Conservation (phyloP, 2,329 filamentous ascomycete species). For the Dactylonectria estremocensis region DNA sequence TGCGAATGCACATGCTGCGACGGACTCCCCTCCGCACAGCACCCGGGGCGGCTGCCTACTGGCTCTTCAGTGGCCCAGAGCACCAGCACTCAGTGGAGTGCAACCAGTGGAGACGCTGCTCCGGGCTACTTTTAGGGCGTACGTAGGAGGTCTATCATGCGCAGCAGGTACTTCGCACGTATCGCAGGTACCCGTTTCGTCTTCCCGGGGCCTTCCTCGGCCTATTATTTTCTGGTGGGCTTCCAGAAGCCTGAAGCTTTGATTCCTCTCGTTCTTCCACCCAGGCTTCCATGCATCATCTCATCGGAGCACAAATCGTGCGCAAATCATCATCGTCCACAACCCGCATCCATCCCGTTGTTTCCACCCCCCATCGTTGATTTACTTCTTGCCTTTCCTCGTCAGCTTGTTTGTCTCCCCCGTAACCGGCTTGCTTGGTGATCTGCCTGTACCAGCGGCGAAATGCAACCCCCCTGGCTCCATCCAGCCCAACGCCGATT, state of each 20-base stretch:
- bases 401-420: too few species aligned
- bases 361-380: background rate
- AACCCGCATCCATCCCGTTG: background rate
- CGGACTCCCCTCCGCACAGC: conserved; percentile 4
- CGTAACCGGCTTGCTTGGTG: too few species aligned
- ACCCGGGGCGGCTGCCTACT: conserved; percentile 14
- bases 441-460: background rate
- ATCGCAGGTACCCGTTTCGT: conserved; percentile 15
- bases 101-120: too few species aligned
- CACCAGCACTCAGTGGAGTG: conserved; percentile 12
- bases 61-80: conserved; percentile 12
- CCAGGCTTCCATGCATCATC: conserved; percentile 27
- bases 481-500: background rate
- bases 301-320: conserved; percentile 5
- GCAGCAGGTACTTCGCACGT: background rate
- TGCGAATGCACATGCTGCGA: background rate
- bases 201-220: conserved; percentile 1
- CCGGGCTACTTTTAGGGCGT: background rate
- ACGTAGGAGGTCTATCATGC: background rate
- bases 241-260: conserved; percentile 26
- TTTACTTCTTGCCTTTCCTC: too few species aligned
- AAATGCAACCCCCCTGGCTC: background rate
- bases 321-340: conserved; percentile 16
- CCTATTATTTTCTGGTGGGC: conserved; percentile 18
- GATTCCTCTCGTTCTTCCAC: conserved; percentile 24